Evolutionary conservation across 2,329 filamentous ascomycete genomes (phyloP), one percentile per base, ranked within the genome.

Genomic region (Ascochyta clinopodiicola): DNA sequence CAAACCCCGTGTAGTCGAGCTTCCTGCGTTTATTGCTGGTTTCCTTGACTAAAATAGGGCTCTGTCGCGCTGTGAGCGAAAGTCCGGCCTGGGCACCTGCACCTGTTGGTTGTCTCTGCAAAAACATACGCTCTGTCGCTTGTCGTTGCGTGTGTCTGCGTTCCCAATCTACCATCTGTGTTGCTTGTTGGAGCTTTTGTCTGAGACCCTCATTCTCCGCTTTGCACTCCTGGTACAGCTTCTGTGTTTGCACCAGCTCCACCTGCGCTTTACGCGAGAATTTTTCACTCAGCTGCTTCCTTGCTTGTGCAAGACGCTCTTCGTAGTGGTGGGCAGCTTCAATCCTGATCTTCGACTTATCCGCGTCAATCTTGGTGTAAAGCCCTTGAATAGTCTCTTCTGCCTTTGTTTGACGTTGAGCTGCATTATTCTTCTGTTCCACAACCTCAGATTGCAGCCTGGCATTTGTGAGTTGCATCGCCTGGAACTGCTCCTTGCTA

Each of bases 1-100:
- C 42, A 4, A 42, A 46, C 52, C 48, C 10, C 15, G 10, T n/a
- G 7, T 44, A 42, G 15, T 44, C 27, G 7, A 22, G 17, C 21
- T 38, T 43, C n/a, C 27, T 48, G 22, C 53, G 53, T 27, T 56
- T 56, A 10, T 22, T 35, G 9, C 29, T 6, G 2, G 29, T 13
- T 12, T 34, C 22, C 2, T 22, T 44, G 4, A 13, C 19, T 8
- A 19, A 29, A 4, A 12, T 7, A n/a, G 37, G 21, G 24, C 37
- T 35, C 13, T 38, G 37, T 17, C 39, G 37, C 4, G 32, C 2
- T 9, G 21, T 15, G 10, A 44, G 5, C 6, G 53, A n/a, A 15
- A 49, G 34, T 13, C 47, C 34, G 3, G 46, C 42, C 22, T 38
- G 27, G 7, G 47, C 47, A 8, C 43, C 47, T 24, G 44, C 31